These are phyloP conservation scores for Ustilago bromivora DNA, from an alignment of 1,284 basidiomycete species.

Conservation along the genomic window DNA sequence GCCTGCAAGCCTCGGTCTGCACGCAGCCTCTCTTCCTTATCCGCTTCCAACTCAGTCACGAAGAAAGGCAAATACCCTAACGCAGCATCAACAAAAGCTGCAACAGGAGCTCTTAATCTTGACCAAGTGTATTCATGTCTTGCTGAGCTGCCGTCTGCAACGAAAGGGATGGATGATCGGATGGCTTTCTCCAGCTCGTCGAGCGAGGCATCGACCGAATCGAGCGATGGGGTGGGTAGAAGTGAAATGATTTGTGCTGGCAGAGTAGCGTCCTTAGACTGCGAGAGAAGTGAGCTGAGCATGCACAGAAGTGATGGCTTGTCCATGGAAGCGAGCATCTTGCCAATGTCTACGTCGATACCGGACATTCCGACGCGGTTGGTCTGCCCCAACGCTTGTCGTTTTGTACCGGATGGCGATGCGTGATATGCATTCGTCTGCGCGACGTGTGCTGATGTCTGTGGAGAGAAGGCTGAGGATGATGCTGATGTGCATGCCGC, in stretches of 20 bases:
- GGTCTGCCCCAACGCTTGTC: slow-evolving; percentile 24
- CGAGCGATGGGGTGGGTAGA: slow-evolving; percentile 61
- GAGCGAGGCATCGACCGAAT: slow-evolving; percentile 51
- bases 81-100: slow-evolving; percentile 54
- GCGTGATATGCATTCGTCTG: neutral
- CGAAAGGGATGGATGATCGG: slow-evolving; percentile 51
- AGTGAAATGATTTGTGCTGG: slow-evolving; percentile 60
- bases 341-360: slow-evolving; percentile 58
- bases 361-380: slow-evolving; percentile 46
- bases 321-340: slow-evolving; percentile 62
- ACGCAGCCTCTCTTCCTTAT: slow-evolving; percentile 38
- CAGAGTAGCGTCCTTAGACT: slow-evolving; percentile 46
- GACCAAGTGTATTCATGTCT: slow-evolving; percentile 64
- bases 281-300: slow-evolving; percentile 52
- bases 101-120: slow-evolving; percentile 53
- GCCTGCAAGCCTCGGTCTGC: slow-evolving; percentile 39
- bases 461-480: slow-evolving; percentile 13
- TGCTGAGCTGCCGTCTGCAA: slow-evolving; percentile 27
- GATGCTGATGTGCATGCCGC: slow-evolving; percentile 18
- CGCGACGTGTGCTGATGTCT: neutral
- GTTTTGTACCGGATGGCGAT: slow-evolving; percentile 32
- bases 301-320: slow-evolving; percentile 60
- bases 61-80: slow-evolving; percentile 59
- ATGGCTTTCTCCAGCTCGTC: slow-evolving; percentile 57
- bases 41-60: slow-evolving; percentile 48